phyloP scores from a whole-genome alignment of 192 early-diverging fungal species.

The Phlyctochytrium planicorne region DNA sequence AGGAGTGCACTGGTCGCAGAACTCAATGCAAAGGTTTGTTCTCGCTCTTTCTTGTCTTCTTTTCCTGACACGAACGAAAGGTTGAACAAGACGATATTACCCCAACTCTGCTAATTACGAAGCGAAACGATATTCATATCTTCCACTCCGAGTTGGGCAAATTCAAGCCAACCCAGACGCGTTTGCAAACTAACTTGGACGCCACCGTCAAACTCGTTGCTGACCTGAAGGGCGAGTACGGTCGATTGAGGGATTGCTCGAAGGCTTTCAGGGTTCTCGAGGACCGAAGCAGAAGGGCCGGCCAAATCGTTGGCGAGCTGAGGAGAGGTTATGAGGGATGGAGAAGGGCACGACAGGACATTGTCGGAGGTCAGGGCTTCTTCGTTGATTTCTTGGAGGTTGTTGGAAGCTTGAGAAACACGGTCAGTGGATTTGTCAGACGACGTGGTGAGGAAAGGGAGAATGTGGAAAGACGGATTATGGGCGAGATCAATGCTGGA shows the following conservation, averaged over 20 bases:
- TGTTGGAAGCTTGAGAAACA: constrained; percentile 54
- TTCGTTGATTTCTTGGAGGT: constrained; percentile 61
- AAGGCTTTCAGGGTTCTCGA: constrained; percentile 39
- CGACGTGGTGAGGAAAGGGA: constrained; percentile 64
- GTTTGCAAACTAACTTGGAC: constrained; percentile 68
- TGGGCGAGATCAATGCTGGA: constrained; percentile 48
- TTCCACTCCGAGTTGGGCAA: constrained; percentile 92
- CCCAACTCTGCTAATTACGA: constrained; percentile 72
- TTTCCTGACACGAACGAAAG: constrained; percentile 18
- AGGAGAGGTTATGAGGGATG: constrained; percentile 63
- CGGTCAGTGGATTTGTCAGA: constrained; percentile 53
- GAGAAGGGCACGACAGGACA: constrained; percentile 65
- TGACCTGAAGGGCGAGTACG: constrained; percentile 73
- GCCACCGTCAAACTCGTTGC: constrained; percentile 72
- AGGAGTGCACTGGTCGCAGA: constrained; percentile 70
- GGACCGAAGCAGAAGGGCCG: constrained; percentile 71
- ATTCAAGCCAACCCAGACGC: constrained; percentile 74
- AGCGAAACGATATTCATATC: constrained; percentile 79
- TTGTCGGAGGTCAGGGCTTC: constrained; percentile 68
- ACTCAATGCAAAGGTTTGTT: constrained; percentile 68
- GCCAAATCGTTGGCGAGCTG: constrained; percentile 63
- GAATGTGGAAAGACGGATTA: constrained; percentile 49
- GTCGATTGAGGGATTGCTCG: constrained; percentile 40
- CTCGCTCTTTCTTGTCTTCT: constrained; percentile 6
- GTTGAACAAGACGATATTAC: constrained; percentile 88